Evolutionary conservation across 192 early-diverging fungal species (phyloP).

Genomic region (Coemansia sp.): DNA sequence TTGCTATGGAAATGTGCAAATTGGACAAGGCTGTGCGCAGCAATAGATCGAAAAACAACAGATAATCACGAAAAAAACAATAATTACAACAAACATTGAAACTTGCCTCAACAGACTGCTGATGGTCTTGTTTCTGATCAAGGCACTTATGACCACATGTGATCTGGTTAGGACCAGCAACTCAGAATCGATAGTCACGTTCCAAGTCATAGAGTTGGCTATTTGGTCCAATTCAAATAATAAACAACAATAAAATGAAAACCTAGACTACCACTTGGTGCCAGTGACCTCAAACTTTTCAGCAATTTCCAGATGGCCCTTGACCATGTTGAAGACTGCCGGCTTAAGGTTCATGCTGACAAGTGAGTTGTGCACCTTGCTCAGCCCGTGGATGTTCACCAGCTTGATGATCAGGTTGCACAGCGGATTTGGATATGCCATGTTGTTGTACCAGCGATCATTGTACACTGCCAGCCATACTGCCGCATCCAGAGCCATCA

Average conservation of each 20-base stretch:
- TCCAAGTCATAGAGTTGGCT: too few relatives aligned
- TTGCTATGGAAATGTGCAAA: not conserved
- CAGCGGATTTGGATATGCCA: constrained; percentile 87
- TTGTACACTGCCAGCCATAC: constrained; percentile 83
- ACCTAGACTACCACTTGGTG: constrained; percentile 56
- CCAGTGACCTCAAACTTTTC: constrained; percentile 75
- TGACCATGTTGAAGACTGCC: constrained; percentile 74
- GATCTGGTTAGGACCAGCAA: too few relatives aligned
- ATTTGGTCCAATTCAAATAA: too few relatives aligned
- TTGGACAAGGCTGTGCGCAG: not conserved
- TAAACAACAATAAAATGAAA: constrained; percentile 2
- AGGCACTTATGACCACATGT: too few relatives aligned
- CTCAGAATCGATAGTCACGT: too few relatives aligned
- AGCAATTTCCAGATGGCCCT: constrained; percentile 66
- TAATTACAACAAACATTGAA: not conserved
- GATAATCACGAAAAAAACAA: not conserved
- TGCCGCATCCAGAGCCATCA: constrained; percentile 74
- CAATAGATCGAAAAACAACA: not conserved
- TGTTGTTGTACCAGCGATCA: constrained; percentile 90
- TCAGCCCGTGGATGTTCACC: constrained; percentile 82
- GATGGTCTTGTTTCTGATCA: too few relatives aligned
- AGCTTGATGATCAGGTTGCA: constrained; percentile 82
- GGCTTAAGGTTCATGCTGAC: constrained; percentile 85
- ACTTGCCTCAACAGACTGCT: too few relatives aligned
- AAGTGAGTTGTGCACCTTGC: constrained; percentile 89